A percentile compares a stretch with the other conserved stretches of the same genome.
Evolutionary conservation across 805 yeast species (phyloP).

Genomic region (Kluyveromyces siamensis): DNA sequence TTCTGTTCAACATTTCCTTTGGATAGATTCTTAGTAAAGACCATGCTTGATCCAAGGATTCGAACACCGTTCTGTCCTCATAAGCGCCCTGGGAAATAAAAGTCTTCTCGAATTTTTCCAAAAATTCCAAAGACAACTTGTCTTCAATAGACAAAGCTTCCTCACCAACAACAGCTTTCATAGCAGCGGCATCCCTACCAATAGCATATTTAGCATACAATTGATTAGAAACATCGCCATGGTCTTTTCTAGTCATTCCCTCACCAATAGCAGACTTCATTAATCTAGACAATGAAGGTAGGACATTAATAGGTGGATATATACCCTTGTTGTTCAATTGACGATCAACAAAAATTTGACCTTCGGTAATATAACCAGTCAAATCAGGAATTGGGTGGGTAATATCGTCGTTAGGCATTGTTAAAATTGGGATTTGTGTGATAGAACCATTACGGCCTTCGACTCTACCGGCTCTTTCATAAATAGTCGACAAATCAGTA

Average conservation of each 20-base stretch:
- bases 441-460: conserved; percentile 99
- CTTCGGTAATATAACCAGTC: conserved; percentile 99
- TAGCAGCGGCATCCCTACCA: conserved; percentile 99
- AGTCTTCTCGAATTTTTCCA: conserved; percentile 95
- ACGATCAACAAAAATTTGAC: conserved; percentile 96
- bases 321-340: conserved; percentile 93
- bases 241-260: conserved; percentile 99
- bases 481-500: conserved; percentile 97
- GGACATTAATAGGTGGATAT: conserved; percentile 97
- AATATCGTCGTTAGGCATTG: conserved; percentile 99
- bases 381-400: conserved; percentile 99
- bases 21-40: conserved; percentile 96
- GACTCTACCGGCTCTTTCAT: conserved; percentile 99
- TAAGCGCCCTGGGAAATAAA: conserved; percentile 95
- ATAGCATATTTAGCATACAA: conserved; percentile 98
- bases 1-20: conserved; percentile 96
- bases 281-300: conserved; percentile 94
- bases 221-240: conserved; percentile 98
- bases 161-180: conserved; percentile 99
- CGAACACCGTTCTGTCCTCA: conserved; percentile 90
- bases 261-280: conserved; percentile 99
- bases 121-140: conserved; percentile 91
- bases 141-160: conserved; percentile 97
- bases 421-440: conserved; percentile 96
- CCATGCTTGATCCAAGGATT: conserved; percentile 98